Evolutionary conservation across 768 basidiomycete genomes (phyloP), one percentile per base, ranked within the genome.

Genomic region (Hygrophoropsis aurantiaca): DNA sequence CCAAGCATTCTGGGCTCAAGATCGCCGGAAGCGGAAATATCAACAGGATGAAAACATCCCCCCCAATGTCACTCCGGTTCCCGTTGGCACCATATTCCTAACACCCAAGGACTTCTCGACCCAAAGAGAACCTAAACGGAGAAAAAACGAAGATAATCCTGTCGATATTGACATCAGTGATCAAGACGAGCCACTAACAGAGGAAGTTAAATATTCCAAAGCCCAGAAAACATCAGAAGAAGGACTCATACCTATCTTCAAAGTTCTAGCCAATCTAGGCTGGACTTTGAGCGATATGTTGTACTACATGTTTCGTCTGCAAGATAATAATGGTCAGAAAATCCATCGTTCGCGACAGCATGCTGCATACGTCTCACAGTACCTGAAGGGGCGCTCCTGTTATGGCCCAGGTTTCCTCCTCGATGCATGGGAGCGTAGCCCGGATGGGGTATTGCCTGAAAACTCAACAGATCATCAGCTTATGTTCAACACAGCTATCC

Each of bases 401-500:
- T 32, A 53, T 25, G 41, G 33, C 19, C 19, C 42, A 3, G 25
- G 34, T 6, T 27, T 36, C 18, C 48, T 52, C n/a, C 16, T 55
- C 16, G 30, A 42, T 15, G 39, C 43, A 16, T 57, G 56, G 53
- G 15, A 44, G 18, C 36, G 30, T 3, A 36, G 24, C 24, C 34
- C 47, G 2, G 47, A 52, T 36, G 47, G 56, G 5, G 36, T 34
- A 9, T 11, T 21, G 20, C 24, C 5, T 1, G 16, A 19, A 7
- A 16, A 10, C 11, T 40, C 27, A 3, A 10, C 1, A 9, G 20
- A 47, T 19, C 23, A 30, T 33, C 30, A 26, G 25, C 20, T 20
- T 16, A 59, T 59, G 52, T 54, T 51, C 30, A 40, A 42, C 23
- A 46, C 47, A 5, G 26, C 15, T 3, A 27, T 32, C 13, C 43